Evolutionary conservation across 1,284 basidiomycete species (phyloP), one percentile per base, ranked within the genome.

Genomic region (Ceratobasidium sp.): DNA sequence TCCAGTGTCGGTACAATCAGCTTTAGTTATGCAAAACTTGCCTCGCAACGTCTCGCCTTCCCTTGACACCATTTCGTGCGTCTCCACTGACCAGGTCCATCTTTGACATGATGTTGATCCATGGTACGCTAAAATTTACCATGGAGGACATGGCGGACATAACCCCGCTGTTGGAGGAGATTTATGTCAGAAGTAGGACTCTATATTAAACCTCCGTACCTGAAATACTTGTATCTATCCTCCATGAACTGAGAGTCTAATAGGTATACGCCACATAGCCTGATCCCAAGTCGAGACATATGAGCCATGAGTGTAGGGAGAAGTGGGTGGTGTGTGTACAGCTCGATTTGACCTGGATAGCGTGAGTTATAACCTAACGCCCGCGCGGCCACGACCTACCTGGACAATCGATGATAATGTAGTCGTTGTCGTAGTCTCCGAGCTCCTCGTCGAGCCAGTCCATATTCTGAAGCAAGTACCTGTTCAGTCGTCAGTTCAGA

Each of bases 361-460:
- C 3, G 16, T 60, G 33, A 60, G 42, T 51, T 8, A 36, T 44
- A 25, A 7, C 6, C 16, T n/a, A 16, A 38, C 28, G 59, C 25
- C n/a, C 46, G 48, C 58, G 56, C 56, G 59, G 60, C 49, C 62
- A 40, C 53, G 54, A 76, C 84, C 61, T 76, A 92, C 95, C 96
- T 75, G 97, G 97, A 79, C 97, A 99, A 83, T 99, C 97, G 76
- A 99, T 91, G 76, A 99, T 90, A 58, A 99, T 86, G 82, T 98
- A 99, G 82, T 99, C 97, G 78, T 98, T 93, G 54, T 98, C 95
- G 80, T 88, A 99, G 14, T 90, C 89, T 11, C 95, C 96, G 1
- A 99, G 85, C 79, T 98, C 93, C 79, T 98, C 96, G 77, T 98
- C 94, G n/a, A 99, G 84, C 97, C 97, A 99, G 81, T 99, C 97